These are phyloP conservation scores for Erysimum cheiri DNA, from an alignment of 441 rosid genomes.

Conservation along the genomic window DNA sequence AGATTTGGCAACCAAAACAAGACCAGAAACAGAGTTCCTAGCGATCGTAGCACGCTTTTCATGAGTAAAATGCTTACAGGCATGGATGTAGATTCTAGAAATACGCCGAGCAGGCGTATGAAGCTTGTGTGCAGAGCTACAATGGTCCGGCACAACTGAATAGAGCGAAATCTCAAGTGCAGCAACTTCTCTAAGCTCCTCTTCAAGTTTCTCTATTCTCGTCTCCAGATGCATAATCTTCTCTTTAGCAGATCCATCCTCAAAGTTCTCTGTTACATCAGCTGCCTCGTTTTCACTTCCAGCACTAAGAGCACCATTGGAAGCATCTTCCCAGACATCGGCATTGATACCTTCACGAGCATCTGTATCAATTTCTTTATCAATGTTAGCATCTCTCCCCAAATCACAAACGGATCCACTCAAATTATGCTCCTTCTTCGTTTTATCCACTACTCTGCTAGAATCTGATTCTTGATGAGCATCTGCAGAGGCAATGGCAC, in stretches of 20 bases:
- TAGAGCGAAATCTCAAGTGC: conserved; percentile 85
- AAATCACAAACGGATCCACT: background rate
- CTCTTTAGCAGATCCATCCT: conserved; percentile 49
- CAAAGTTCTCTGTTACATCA: conserved; percentile 60
- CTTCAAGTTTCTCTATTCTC: conserved; percentile 84
- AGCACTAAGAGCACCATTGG: conserved; percentile 53
- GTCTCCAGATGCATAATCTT: conserved; percentile 56
- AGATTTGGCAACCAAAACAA: conserved; percentile 74
- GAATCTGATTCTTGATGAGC: background rate
- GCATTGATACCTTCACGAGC: conserved; percentile 54
- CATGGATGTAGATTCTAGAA: conserved; percentile 83
- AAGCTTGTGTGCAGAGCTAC: conserved; percentile 84
- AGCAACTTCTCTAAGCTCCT: conserved; percentile 93
- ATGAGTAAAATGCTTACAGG: conserved; percentile 76
- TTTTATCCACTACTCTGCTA: conserved; percentile 6
- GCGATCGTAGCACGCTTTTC: conserved; percentile 72
- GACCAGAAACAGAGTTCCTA: conserved; percentile 76
- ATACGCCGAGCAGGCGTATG: conserved; percentile 88
- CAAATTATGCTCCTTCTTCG: background rate
- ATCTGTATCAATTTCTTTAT: conserved; percentile 42
- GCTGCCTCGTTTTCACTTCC: conserved; percentile 62
- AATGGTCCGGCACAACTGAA: conserved; percentile 86
- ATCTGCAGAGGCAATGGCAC: background rate
- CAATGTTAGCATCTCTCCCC: conserved; percentile 10
- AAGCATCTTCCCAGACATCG: conserved; percentile 58